Conservation (phyloP, 2,329 filamentous ascomycete genomes). For the Orbilia quercus region DNA sequence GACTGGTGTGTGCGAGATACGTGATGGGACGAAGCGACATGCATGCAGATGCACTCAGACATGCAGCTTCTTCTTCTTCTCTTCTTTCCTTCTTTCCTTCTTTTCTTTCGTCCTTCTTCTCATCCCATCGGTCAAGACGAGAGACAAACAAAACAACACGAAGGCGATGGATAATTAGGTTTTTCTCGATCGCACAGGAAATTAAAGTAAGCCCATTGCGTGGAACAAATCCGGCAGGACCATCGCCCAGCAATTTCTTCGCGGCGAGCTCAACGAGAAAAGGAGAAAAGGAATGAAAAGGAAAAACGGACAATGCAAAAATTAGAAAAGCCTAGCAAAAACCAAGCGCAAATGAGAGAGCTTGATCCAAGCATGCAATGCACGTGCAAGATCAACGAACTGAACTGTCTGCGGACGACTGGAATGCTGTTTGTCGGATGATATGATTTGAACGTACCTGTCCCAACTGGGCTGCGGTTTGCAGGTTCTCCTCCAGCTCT, state of each 20-base stretch:
- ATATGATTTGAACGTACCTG: conserved; percentile 39
- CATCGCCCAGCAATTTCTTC: conserved; percentile 26
- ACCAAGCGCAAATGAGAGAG: background rate
- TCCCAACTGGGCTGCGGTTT: conserved; percentile 54
- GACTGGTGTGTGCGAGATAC: conserved; percentile 37
- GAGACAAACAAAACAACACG: conserved; percentile 37
- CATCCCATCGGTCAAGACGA: background rate
- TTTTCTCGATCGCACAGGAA: conserved; percentile 28
- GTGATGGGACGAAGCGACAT: conserved; percentile 56
- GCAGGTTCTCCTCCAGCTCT: conserved; percentile 52
- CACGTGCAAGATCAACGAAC: conserved; percentile 9
- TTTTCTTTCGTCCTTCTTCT: conserved; percentile 21
- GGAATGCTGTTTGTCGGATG: conserved; percentile 35
- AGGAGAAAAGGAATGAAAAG: conserved; percentile 23
- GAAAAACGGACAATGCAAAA: background rate
- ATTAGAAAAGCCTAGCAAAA: background rate
- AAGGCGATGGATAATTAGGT: conserved; percentile 7
- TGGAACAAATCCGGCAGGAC: conserved; percentile 43
- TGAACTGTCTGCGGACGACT: conserved; percentile 17
- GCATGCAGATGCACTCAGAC: conserved; percentile 54
- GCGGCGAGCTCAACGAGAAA: conserved; percentile 29
- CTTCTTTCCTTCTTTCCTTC: background rate
- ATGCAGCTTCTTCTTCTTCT: conserved; percentile 13
- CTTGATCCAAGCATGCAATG: conserved; percentile 10
- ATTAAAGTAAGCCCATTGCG: conserved; percentile 26